Percentiles rank a stretch among this genome's conserved stretches.
Evolutionary conservation across 208 protist genomes (phyloP).

Genomic region (Acanthamoeba healyi): DNA sequence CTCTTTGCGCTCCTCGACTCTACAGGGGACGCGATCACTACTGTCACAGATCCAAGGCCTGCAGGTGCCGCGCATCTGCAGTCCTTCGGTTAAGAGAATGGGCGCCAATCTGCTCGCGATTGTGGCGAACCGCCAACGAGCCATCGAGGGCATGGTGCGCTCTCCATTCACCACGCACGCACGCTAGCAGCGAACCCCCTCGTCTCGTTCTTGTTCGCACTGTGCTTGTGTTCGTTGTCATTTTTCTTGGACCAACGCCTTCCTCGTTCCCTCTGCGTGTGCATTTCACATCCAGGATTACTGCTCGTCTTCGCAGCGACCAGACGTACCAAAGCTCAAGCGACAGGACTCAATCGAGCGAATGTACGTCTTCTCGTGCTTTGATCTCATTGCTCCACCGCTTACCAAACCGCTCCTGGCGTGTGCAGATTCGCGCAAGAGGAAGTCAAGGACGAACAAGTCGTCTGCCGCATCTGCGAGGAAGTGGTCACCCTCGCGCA

Average conservation of each 20-base stretch:
- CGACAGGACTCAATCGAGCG: constrained; percentile 27
- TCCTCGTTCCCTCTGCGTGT: neutral
- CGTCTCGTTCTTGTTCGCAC: neutral
- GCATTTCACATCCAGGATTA: neutral
- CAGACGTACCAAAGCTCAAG: neutral
- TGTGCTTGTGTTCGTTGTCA: neutral
- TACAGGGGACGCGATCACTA: neutral
- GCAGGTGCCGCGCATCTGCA: neutral
- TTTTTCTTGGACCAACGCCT: neutral
- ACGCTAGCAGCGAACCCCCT: neutral
- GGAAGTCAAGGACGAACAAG: constrained; percentile 37
- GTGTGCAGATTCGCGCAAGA: constrained; percentile 29
- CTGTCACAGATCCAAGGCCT: neutral
- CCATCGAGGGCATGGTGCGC: constrained; percentile 12
- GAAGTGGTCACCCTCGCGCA: constrained; percentile 8
- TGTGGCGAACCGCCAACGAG: constrained; percentile 8
- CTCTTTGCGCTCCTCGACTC: neutral
- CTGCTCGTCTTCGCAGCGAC: neutral
- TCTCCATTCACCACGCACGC: no score
- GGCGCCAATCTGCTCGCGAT: neutral
- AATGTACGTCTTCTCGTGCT: neutral
- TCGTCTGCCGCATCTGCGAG: constrained; percentile 46
- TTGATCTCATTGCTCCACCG: no score
- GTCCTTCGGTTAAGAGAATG: neutral
- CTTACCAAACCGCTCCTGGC: neutral